Evolutionary conservation across 2,329 filamentous ascomycete species (phyloP).

Genomic region (Acarospora socialis): DNA sequence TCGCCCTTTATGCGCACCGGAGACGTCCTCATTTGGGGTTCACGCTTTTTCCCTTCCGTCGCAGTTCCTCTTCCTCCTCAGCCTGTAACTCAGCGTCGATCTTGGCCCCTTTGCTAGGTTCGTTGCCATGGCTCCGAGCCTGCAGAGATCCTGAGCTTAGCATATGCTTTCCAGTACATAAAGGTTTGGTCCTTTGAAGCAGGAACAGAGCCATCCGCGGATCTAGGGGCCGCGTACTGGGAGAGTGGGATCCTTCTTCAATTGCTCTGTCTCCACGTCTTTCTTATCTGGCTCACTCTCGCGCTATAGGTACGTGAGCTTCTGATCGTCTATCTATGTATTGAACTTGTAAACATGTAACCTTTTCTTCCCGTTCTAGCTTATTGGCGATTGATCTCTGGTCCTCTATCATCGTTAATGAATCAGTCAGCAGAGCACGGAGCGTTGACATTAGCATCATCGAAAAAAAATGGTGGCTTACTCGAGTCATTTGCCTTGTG

Average conservation of each 20-base stretch:
- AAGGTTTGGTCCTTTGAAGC: background rate
- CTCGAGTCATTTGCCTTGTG: slow-evolving; percentile 59
- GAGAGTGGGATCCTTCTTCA: slow-evolving; percentile 29
- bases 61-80: slow-evolving; percentile 52
- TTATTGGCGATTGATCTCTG: slow-evolving; percentile 31
- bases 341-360: slow-evolving; percentile 2
- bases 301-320: slow-evolving; percentile 11
- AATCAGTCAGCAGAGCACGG: background rate
- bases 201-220: background rate
- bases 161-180: background rate
- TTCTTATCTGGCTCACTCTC: slow-evolving; percentile 16
- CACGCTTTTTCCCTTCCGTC: slow-evolving; percentile 26
- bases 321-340: background rate
- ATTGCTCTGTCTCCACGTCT: slow-evolving; percentile 22
- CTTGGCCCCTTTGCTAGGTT: slow-evolving; percentile 32
- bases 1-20: no score
- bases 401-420: slow-evolving; percentile 23
- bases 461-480: slow-evolving; percentile 29
- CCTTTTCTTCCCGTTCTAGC: slow-evolving; percentile 23
- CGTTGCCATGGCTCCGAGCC: slow-evolving; percentile 32
- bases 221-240: slow-evolving; percentile 20
- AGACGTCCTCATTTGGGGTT: no score
- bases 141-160: slow-evolving; percentile 15
- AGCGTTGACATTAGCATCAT: background rate
- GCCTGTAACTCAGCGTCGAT: slow-evolving; percentile 30